phyloP scores from a whole-genome alignment of 768 basidiomycete genomes.

The Tricholoma sp. region DNA sequence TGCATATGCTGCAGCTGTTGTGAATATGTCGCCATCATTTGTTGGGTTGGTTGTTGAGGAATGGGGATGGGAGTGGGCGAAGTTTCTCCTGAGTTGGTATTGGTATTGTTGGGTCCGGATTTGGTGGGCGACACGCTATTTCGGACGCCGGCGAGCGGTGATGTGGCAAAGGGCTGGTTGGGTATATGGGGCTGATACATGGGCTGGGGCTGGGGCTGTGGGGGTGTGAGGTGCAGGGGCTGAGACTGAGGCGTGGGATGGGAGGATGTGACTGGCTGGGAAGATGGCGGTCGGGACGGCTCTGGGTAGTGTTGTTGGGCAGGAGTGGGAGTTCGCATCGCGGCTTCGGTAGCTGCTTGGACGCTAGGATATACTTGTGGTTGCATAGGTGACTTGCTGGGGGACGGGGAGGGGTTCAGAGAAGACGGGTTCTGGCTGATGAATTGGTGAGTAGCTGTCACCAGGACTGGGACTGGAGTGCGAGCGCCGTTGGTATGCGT shows the following conservation, averaged over 20 bases:
- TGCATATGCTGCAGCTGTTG: constrained; percentile 15
- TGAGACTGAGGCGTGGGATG: background rate
- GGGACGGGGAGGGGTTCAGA: constrained; percentile 18
- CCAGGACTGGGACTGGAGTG: constrained; percentile 28
- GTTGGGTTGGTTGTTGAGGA: background rate
- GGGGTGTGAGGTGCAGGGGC: constrained; percentile 1
- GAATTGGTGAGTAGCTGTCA: constrained; percentile 24
- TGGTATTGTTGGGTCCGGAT: background rate
- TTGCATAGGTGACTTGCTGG: constrained; percentile 27
- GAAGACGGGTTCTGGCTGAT: constrained; percentile 28
- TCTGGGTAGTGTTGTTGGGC: constrained; percentile 21
- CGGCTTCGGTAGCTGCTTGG: constrained; percentile 29
- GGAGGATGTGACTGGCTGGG: constrained; percentile 12
- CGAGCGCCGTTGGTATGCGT: constrained; percentile 25
- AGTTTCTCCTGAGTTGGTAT: constrained; percentile 2
- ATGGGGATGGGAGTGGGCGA: background rate
- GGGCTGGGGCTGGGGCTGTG: constrained; percentile 10
- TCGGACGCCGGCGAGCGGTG: constrained; percentile 4
- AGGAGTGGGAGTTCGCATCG: constrained; percentile 32
- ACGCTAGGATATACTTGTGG: constrained; percentile 31
- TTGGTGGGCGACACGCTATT: background rate
- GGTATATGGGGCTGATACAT: constrained; percentile 12
- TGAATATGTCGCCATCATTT: constrained; percentile 5
- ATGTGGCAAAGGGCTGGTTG: constrained; percentile 5
- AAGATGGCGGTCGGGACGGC: constrained; percentile 19